Evolutionary conservation across 1,139 yeast genomes (phyloP).

Genomic region (Chernovozyma aurita): DNA sequence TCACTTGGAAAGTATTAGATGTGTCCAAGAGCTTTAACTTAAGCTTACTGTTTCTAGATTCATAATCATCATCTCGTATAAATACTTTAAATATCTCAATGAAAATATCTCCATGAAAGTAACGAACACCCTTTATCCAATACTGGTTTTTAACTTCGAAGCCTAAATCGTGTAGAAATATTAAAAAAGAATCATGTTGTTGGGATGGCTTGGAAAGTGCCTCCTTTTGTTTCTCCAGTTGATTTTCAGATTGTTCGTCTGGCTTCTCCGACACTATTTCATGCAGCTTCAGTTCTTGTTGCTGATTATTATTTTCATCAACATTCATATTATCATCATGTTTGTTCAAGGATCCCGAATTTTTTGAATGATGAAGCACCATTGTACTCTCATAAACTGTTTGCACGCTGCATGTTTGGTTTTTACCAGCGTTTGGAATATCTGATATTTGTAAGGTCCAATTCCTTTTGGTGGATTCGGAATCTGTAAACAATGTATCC

Average conservation of each 20-base stretch:
- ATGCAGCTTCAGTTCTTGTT: too few species aligned
- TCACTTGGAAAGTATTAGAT: slow-evolving; percentile 56
- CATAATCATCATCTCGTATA: slow-evolving; percentile 34
- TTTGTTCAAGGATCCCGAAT: slow-evolving; percentile 2
- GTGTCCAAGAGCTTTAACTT: slow-evolving; percentile 47
- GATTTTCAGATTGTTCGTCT: neutral
- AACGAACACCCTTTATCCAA: slow-evolving; percentile 62
- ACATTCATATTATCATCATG: neutral
- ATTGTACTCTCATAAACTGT: slow-evolving; percentile 67
- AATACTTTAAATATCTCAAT: slow-evolving; percentile 56
- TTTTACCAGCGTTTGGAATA: slow-evolving; percentile 84
- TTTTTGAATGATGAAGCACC: slow-evolving; percentile 36
- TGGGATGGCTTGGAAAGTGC: slow-evolving; percentile 3
- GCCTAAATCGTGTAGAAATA: slow-evolving; percentile 63
- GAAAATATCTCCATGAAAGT: slow-evolving; percentile 60
- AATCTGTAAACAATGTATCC: slow-evolving; percentile 27
- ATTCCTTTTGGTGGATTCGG: slow-evolving; percentile 21
- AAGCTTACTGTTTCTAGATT: slow-evolving; percentile 20
- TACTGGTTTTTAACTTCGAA: slow-evolving; percentile 63
- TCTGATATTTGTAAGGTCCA: slow-evolving; percentile 76
- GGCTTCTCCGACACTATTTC: neutral
- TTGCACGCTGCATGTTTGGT: slow-evolving; percentile 58
- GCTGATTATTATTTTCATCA: neutral
- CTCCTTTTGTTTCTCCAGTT: slow-evolving; percentile 6
- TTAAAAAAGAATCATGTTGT: slow-evolving; percentile 35